Percentiles rank a stretch among this genome's conserved stretches.
These are phyloP conservation scores for Daedaleopsis nitida DNA, from an alignment of 768 basidiomycete genomes.

Conservation along the genomic window DNA sequence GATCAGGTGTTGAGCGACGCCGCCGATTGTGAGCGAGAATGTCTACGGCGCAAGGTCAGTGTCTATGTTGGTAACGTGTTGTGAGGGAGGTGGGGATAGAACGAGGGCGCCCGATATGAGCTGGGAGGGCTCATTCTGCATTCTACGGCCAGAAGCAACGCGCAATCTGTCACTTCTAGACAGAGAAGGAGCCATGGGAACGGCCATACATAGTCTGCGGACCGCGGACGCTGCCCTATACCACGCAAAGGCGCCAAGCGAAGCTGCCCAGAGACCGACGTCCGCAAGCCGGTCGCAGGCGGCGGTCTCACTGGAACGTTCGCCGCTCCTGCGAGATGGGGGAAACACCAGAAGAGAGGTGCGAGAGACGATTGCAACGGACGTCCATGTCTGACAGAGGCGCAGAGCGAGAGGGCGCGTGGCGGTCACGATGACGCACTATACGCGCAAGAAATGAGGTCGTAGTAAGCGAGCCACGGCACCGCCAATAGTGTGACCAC, in stretches of 20 bases:
- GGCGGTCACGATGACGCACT: background rate
- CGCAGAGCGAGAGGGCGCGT: background rate
- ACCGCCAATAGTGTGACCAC: background rate
- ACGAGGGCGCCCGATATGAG: background rate
- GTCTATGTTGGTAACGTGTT: background rate
- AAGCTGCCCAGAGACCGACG: background rate
- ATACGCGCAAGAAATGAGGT: background rate
- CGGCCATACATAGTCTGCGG: constrained; percentile 8
- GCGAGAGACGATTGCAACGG: background rate
- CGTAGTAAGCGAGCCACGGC: background rate
- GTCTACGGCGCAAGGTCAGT: constrained; percentile 53
- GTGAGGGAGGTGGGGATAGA: background rate
- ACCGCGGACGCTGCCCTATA: constrained; percentile 1
- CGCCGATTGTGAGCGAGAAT: constrained; percentile 84
- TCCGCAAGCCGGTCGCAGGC: too few species aligned
- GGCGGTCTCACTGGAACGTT: too few species aligned
- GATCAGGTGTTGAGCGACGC: constrained; percentile 88
- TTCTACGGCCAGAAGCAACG: background rate
- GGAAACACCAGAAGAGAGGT: background rate
- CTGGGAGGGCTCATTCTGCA: background rate
- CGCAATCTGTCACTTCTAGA: constrained; percentile 14
- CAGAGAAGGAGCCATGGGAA: constrained; percentile 10
- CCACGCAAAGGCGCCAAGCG: background rate
- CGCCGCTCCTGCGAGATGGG: background rate
- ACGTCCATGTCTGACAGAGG: background rate